These are phyloP conservation scores for Nakazawaea peltata DNA, from an alignment of 805 yeast genomes.

Conservation along the genomic window DNA sequence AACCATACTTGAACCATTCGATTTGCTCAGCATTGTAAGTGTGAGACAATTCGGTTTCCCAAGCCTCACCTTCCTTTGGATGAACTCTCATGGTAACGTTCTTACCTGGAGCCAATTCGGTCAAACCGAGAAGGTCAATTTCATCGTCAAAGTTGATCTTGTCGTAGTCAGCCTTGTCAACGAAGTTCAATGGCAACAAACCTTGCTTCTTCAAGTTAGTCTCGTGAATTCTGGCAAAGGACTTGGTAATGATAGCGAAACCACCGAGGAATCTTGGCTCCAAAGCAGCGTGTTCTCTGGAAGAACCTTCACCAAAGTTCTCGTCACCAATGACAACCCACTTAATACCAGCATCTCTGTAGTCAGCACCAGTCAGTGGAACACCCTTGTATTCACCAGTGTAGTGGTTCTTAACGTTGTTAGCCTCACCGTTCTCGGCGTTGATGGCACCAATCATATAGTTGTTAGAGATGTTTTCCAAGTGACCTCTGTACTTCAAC, in stretches of 20 bases:
- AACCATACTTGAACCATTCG: conserved; percentile 98
- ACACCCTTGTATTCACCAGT: conserved; percentile 92
- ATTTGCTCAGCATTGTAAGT: conserved; percentile 95
- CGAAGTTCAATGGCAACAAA: conserved; percentile 93
- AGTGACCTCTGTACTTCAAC: conserved; percentile 99
- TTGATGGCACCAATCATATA: conserved; percentile 99
- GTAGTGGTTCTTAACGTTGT: conserved; percentile 81
- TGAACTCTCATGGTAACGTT: conserved; percentile 69
- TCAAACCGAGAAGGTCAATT: conserved; percentile 79
- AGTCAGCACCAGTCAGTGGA: conserved; percentile 92
- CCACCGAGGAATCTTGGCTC: conserved; percentile 99
- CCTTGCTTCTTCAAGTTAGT: conserved; percentile 99
- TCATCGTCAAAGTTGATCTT: conserved; percentile 86
- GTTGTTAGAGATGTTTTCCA: conserved; percentile 97
- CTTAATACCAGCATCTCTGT: conserved; percentile 85
- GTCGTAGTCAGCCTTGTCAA: conserved; percentile 85
- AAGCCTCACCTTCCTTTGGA: conserved; percentile 66
- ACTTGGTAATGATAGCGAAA: conserved; percentile 93
- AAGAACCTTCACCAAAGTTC: conserved; percentile 99
- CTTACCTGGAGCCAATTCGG: conserved; percentile 89
- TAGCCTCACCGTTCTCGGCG: conserved; percentile 93
- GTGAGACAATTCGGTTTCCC: conserved; percentile 91
- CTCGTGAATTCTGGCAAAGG: conserved; percentile 98
- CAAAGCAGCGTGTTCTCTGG: conserved; percentile 99
- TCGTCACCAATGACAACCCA: conserved; percentile 99